These are phyloP conservation scores for Pulicaria dysenterica DNA, from an alignment of 129 eudicot genomes.

Conservation along the genomic window DNA sequence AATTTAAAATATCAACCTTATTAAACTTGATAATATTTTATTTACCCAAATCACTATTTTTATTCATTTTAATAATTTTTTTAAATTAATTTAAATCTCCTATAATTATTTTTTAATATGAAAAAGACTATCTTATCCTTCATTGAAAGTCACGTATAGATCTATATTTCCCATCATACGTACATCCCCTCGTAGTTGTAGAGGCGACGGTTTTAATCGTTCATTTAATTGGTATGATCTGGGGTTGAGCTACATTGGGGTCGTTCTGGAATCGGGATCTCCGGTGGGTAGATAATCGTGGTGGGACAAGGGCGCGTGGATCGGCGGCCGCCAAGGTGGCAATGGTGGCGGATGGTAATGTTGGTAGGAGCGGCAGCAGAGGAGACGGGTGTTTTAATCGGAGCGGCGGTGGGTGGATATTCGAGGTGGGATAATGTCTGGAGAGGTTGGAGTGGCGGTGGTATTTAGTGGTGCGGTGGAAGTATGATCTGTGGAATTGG, in stretches of 20 bases:
- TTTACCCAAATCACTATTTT: too few relatives aligned
- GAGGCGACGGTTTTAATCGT: slow-evolving; percentile 26
- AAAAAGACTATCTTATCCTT: too few relatives aligned
- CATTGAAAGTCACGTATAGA: too few relatives aligned
- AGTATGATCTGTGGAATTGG: slow-evolving; percentile 27
- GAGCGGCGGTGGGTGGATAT: slow-evolving; percentile 53
- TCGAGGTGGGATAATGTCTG: slow-evolving; percentile 49
- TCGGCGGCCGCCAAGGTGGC: slow-evolving; percentile 30
- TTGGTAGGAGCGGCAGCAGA: slow-evolving; percentile 38
- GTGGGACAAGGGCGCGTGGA: slow-evolving; percentile 46
- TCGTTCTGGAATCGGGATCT: slow-evolving; percentile 65
- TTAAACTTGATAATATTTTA: too few relatives aligned
- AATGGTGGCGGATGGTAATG: slow-evolving; percentile 40
- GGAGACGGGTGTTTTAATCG: slow-evolving; percentile 47
- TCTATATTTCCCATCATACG: too few relatives aligned
- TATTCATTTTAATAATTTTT: too few relatives aligned
- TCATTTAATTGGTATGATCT: slow-evolving; percentile 36
- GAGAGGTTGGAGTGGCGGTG: slow-evolving; percentile 35
- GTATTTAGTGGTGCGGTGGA: slow-evolving; percentile 19
- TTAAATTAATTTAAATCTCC: too few relatives aligned
- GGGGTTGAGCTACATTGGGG: slow-evolving; percentile 48
- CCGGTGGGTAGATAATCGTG: slow-evolving; percentile 59
- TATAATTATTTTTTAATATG: too few relatives aligned
- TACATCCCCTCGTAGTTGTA: slow-evolving; percentile 24
- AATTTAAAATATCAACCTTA: too few relatives aligned